A percentile compares a stretch with the other conserved stretches of the same genome.
These are phyloP conservation scores for Clitocybe nebularis DNA, from an alignment of 1,284 basidiomycete species.

Conservation along the genomic window DNA sequence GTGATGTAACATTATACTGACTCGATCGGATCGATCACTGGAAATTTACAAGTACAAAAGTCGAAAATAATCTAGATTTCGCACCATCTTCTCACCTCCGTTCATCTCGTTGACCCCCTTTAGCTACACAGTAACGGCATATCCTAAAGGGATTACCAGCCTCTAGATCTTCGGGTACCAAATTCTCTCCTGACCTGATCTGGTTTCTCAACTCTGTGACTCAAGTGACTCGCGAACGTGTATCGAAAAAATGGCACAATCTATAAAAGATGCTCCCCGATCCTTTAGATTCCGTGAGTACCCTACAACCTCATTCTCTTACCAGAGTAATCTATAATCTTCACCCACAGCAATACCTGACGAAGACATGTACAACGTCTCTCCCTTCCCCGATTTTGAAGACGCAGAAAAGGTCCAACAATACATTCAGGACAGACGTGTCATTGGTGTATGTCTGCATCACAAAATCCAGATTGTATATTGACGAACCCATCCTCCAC, in stretches of 20 bases:
- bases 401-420: slow-evolving; percentile 58
- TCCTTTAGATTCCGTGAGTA: slow-evolving; percentile 39
- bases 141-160: too few relatives aligned
- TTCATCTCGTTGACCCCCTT: slow-evolving; percentile 8
- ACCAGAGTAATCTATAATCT: slow-evolving; percentile 16
- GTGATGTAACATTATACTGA: too few relatives aligned
- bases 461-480: slow-evolving; percentile 1
- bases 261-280: slow-evolving; percentile 23
- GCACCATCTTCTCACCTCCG: slow-evolving; percentile 8
- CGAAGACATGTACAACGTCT: slow-evolving; percentile 45
- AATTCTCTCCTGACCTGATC: too few relatives aligned
- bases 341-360: slow-evolving; percentile 30
- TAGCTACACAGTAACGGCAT: too few relatives aligned
- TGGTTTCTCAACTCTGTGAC: slow-evolving; percentile 15
- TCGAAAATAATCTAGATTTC: neutral
- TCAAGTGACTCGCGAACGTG: slow-evolving; percentile 11
- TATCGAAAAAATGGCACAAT: slow-evolving; percentile 12
- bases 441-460: slow-evolving; percentile 60
- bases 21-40: too few relatives aligned
- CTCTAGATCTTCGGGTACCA: too few relatives aligned
- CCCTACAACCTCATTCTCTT: slow-evolving; percentile 14
- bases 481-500: slow-evolving; percentile 13
- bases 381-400: slow-evolving; percentile 59
- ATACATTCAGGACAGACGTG: slow-evolving; percentile 74
- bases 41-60: neutral